Evolutionary conservation across 352 stramenopile species (phyloP).

Genomic region (Ophiocytium majus): DNA sequence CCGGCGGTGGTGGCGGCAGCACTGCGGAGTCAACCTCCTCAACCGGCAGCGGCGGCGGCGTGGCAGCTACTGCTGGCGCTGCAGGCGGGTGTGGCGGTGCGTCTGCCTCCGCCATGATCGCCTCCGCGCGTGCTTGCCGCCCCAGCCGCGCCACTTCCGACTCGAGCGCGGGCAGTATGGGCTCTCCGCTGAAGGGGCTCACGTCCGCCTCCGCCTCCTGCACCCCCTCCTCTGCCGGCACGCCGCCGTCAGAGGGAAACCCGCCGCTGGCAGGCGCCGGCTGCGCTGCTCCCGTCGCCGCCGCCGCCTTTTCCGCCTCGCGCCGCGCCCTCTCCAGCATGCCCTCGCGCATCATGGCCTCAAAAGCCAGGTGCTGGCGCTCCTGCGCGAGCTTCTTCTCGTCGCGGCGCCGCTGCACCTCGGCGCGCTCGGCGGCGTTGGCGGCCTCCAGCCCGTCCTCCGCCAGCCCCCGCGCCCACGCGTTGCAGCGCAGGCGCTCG

Average conservation of each 20-base stretch:
- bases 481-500: conserved; percentile 77
- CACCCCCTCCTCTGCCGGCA: not conserved
- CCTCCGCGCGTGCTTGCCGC: not conserved
- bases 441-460: conserved; percentile 59
- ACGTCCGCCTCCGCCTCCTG: not conserved
- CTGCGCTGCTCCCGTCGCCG: not conserved
- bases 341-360: conserved; percentile 55
- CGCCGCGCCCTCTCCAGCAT: not conserved
- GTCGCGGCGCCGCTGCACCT: conserved; percentile 74
- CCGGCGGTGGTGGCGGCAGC: not conserved
- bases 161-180: not conserved
- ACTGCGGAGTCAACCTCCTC: too few species aligned
- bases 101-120: not conserved
- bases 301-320: not conserved
- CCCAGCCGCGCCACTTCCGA: not conserved
- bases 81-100: too few species aligned
- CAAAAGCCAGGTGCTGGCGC: conserved; percentile 49
- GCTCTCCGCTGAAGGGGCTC: not conserved
- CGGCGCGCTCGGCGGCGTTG: conserved; percentile 72
- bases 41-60: too few species aligned
- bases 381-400: conserved; percentile 79
- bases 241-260: not conserved
- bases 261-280: not conserved
- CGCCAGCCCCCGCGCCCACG: conserved; percentile 61
- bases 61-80: too few species aligned